Evolutionary conservation across 352 stramenopile genomes (phyloP), one percentile per base, ranked within the genome.

Genomic region (Globisporangium perplexum): DNA sequence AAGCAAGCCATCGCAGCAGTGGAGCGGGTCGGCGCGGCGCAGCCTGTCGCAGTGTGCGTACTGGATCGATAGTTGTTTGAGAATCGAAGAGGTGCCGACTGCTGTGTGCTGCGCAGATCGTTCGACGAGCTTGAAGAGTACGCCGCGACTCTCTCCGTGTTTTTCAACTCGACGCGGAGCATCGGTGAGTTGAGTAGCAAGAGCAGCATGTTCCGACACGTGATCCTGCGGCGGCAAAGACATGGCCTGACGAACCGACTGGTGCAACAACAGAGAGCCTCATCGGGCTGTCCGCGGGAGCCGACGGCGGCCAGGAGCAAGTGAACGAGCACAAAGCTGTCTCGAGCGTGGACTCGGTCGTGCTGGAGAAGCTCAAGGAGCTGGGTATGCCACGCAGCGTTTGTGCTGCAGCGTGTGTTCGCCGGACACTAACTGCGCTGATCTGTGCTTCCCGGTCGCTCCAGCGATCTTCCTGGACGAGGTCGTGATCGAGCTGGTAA

Each of bases 1-100:
- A 93, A 90, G 46, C 83, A 93, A 62, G 80, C 83, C 7, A 87
- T 90, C 44, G 80, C 83, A 30, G 83, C 78, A 8, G 83, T 93
- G 17, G 83, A 93, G 60, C 78, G 83, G 20, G 80, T 86, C 17
- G 80, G 77, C 18, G 74, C 80, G 30, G 77, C 78, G 0, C 77
- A 77, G 30, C 54, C 65, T n/a, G 52, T 82, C 20, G 60, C 68
- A 47, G 61, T 86, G 80, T 90, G 60, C 31, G 74, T 65, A n/a
- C n/a, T n/a, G n/a, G 7, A 8, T 35, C 30, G 10, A 35, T 11
- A 35, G 30, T 35, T 12, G 14, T 39, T 18, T 11, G 7, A n/a
- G n/a, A n/a, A n/a, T 7, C 4, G 4, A 26, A 4, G 15, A 12
- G 14, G 2, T 31, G n/a, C 26, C 35, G 20, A 28, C 30, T 20